Percentiles rank a stretch among this genome's conserved stretches.
These are phyloP conservation scores for Polyporus tsugae DNA, from an alignment of 1,284 basidiomycete species.

Conservation along the genomic window DNA sequence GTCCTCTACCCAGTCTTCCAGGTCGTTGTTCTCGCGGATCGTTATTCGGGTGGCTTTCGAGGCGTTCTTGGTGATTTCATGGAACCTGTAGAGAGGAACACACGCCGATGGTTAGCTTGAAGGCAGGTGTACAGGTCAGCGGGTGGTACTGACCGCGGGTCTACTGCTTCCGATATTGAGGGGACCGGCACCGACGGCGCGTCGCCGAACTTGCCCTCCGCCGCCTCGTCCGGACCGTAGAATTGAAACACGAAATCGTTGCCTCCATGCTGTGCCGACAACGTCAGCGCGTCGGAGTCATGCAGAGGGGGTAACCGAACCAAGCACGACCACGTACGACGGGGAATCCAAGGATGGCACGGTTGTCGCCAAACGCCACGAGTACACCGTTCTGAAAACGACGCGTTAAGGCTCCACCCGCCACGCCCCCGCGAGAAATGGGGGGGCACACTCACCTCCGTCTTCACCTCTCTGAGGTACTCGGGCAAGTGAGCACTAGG, in stretches of 20 bases:
- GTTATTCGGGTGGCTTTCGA: constrained; percentile 24
- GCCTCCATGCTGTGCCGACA: constrained; percentile 19
- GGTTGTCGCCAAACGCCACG: constrained; percentile 52
- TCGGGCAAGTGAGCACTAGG: constrained; percentile 48
- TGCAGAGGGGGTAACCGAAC: neutral
- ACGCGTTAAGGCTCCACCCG: neutral
- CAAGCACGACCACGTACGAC: constrained; percentile 41
- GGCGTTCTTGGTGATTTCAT: constrained; percentile 43
- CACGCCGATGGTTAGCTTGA: neutral
- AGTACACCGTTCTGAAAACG: constrained; percentile 44
- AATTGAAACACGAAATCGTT: constrained; percentile 31
- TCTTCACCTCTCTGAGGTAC: constrained; percentile 38
- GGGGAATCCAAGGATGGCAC: constrained; percentile 46
- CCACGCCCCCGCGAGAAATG: neutral
- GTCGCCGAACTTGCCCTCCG: constrained; percentile 29
- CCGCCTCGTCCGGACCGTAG: constrained; percentile 27
- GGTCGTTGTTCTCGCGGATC: constrained; percentile 32
- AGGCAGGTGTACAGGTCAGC: too few species aligned
- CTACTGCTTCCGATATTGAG: constrained; percentile 33
- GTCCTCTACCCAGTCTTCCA: constrained; percentile 42
- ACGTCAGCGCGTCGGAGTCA: neutral
- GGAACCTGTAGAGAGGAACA: constrained; percentile 45
- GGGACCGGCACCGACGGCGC: constrained; percentile 18
- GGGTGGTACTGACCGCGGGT: constrained; percentile 46
- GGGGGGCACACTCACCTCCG: constrained; percentile 35